phyloP scores from a whole-genome alignment of 768 basidiomycete species.

The Mycena alexandri region DNA sequence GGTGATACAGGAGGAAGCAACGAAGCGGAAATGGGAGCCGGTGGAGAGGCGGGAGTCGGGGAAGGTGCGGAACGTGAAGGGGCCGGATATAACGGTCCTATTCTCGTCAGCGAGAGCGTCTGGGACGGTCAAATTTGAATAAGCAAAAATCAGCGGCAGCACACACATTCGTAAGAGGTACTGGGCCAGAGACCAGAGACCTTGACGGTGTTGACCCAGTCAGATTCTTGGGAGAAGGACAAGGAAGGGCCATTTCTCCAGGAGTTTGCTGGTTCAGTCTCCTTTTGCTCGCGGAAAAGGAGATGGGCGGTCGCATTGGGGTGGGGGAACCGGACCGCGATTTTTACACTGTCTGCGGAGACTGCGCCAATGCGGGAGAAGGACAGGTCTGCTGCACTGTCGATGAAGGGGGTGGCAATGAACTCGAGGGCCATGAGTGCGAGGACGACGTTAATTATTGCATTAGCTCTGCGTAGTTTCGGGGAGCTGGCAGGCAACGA shows the following conservation, averaged over 20 bases:
- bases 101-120: constrained; percentile 55
- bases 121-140: constrained; percentile 50
- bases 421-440: constrained; percentile 56
- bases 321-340: constrained; percentile 71
- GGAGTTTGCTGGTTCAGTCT: constrained; percentile 39
- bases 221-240: constrained; percentile 56
- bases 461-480: constrained; percentile 30
- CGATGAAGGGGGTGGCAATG: constrained; percentile 65
- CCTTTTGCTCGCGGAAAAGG: constrained; percentile 60
- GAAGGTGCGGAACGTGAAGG: constrained; percentile 78
- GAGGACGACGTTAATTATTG: constrained; percentile 34
- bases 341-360: constrained; percentile 71
- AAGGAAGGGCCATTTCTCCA: constrained; percentile 72
- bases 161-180: constrained; percentile 78
- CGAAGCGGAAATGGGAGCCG: constrained; percentile 74
- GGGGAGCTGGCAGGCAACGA: constrained; percentile 47
- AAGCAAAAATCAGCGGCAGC: neutral
- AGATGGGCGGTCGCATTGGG: constrained; percentile 51
- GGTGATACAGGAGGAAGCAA: constrained; percentile 74
- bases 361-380: constrained; percentile 82
- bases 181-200: constrained; percentile 75
- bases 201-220: constrained; percentile 71
- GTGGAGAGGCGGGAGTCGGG: constrained; percentile 73
- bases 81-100: constrained; percentile 57
- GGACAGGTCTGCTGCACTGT: constrained; percentile 64